A percentile compares a stretch with the other conserved stretches of the same genome.
Evolutionary conservation across 2,329 filamentous ascomycete species (phyloP).

Genomic region (Pseudocercospora macadamiae): DNA sequence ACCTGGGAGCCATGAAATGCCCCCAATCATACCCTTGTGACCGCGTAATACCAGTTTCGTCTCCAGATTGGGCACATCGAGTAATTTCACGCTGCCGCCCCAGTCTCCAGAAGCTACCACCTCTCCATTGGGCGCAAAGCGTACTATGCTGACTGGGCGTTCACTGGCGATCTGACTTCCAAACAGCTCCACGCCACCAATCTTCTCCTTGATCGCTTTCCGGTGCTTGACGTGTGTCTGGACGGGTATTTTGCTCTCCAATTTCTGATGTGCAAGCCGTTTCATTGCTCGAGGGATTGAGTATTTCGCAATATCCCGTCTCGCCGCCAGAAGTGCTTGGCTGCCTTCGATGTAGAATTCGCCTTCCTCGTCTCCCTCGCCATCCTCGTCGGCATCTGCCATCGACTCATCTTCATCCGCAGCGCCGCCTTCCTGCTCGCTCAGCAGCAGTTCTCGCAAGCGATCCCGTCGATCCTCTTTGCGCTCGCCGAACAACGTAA

Average conservation of each 20-base stretch:
- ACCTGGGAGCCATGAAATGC: slow-evolving; percentile 85
- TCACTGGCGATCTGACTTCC: slow-evolving; percentile 93
- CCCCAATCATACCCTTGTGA: slow-evolving; percentile 87
- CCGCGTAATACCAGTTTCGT: slow-evolving; percentile 76
- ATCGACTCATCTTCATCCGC: slow-evolving; percentile 55
- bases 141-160: slow-evolving; percentile 85
- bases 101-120: slow-evolving; percentile 89
- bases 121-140: slow-evolving; percentile 84
- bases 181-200: slow-evolving; percentile 85
- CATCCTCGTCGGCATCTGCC: slow-evolving; percentile 61
- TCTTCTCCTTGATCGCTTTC: slow-evolving; percentile 80
- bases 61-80: slow-evolving; percentile 80
- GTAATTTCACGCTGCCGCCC: slow-evolving; percentile 84
- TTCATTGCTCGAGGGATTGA: slow-evolving; percentile 81
- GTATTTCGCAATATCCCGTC: slow-evolving; percentile 78
- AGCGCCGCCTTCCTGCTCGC: slow-evolving; percentile 65
- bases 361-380: slow-evolving; percentile 73
- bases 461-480: slow-evolving; percentile 83
- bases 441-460: slow-evolving; percentile 73
- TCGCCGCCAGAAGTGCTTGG: slow-evolving; percentile 71
- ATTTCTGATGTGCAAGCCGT: slow-evolving; percentile 74
- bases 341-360: slow-evolving; percentile 93
- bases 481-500: slow-evolving; percentile 92
- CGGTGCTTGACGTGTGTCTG: slow-evolving; percentile 91
- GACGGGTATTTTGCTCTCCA: slow-evolving; percentile 80